phyloP scores from a whole-genome alignment of 768 basidiomycete species.

The Hydnum rufescens region DNA sequence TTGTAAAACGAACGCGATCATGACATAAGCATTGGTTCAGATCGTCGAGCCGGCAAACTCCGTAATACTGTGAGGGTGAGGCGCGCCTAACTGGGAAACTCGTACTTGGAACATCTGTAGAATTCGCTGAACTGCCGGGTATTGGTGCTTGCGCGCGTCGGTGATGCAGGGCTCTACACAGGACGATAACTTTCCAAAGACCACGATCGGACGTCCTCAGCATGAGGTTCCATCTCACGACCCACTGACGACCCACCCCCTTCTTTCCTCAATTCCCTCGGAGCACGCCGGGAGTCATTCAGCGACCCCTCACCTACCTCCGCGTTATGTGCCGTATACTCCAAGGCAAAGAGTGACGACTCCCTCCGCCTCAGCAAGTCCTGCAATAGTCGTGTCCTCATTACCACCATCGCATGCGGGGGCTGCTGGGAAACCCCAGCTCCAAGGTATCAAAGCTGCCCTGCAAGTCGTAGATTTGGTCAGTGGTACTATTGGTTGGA shows the following conservation, averaged over 20 bases:
- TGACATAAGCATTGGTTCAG: too few relatives aligned
- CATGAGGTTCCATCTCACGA: conserved; percentile 32
- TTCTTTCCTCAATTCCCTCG: conserved; percentile 26
- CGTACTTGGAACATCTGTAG: background rate
- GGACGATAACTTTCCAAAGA: background rate
- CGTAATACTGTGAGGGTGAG: too few relatives aligned
- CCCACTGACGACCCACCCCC: conserved; percentile 38
- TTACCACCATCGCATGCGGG: conserved; percentile 26
- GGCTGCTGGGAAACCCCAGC: conserved; percentile 47
- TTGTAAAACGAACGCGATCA: background rate
- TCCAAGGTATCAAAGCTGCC: conserved; percentile 53
- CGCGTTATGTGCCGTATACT: conserved; percentile 58
- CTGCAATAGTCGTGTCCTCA: conserved; percentile 19
- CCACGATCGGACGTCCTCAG: conserved; percentile 10
- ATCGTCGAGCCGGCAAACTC: too few relatives aligned
- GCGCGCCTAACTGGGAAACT: too few relatives aligned
- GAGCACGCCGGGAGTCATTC: background rate
- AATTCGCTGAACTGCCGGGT: background rate
- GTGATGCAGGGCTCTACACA: background rate
- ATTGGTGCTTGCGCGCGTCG: background rate
- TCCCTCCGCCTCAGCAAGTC: conserved; percentile 26
- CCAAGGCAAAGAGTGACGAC: conserved; percentile 46
- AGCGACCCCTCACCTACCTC: conserved; percentile 12
- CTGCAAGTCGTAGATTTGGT: conserved; percentile 51
- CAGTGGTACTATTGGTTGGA: conserved; percentile 47